Base-by-base conservation (phyloP, 768 basidiomycete genomes). In the Antrodiella citrinella region DNA sequence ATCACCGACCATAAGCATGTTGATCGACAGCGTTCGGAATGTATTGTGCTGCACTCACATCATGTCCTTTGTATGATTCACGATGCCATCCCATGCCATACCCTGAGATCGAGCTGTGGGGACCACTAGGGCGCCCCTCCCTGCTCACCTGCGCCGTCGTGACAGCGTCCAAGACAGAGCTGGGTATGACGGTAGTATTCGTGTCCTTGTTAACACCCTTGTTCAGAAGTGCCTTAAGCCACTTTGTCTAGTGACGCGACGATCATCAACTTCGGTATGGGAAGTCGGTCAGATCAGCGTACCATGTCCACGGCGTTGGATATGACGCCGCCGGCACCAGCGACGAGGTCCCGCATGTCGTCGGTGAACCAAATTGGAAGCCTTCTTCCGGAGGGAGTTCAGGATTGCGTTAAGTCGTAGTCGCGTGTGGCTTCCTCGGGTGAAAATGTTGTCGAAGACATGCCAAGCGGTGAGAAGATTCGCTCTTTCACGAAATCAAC, bases 71-170 rank as follows among this genome's bases (percentile, higher is more conserved):
- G 47, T 70, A 72, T 1, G 73, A 67, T 4, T 15, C 44, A 4
- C 69, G 62, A 38, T n/a, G 26, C 73, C 74, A 76, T 3, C 75
- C 75, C 57, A 72, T 54, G 2, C 70, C 72, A 53, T 75, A 77
- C 4, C 63, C 69, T 1, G 38, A 12, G 30, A 71, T 54, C 0
- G 72, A 70, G 0, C 54, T n/a, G 4, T 57, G 55, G 1, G 57
- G 46, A 0, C 3, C 38, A 4, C 18, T 10, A 1, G 59, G 49
- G 12, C 56, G 54, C 1, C 55, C 54, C 18, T 45, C 41, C 13
- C 50, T 4, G 26, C 75, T 51, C 0, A 64, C 49, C 40, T 66
- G 65, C 3, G 68, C 62, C 4, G 64, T 57, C 0, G 72, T 69
- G 2, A 59, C 56, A 35, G 62, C 64, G 3, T 57, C 53, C 44